A percentile compares a stretch with the other conserved stretches of the same genome.
phyloP scores from a whole-genome alignment of 495 filamentous ascomycete species.

The Lasiosphaeria ovina region DNA sequence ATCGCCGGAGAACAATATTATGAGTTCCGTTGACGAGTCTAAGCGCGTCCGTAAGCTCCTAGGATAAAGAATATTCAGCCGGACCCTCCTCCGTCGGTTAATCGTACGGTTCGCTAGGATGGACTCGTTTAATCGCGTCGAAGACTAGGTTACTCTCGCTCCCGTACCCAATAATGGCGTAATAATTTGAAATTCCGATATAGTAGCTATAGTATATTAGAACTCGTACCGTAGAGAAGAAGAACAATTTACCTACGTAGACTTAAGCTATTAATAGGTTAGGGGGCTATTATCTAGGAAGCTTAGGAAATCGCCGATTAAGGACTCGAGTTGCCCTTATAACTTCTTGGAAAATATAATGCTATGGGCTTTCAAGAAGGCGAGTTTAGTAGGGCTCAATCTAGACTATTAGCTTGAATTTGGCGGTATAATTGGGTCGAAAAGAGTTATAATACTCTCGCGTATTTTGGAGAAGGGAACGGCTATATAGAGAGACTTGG shows the following conservation, averaged over 20 bases:
- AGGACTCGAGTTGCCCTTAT: too few species aligned
- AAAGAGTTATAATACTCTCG: constrained; percentile 67
- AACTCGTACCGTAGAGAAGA: constrained; percentile 44
- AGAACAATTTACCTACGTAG: too few species aligned
- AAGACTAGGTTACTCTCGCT: constrained; percentile 36
- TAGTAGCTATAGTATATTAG: constrained; percentile 60
- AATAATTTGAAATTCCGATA: constrained; percentile 47
- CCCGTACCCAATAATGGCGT: constrained; percentile 42
- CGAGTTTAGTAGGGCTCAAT: constrained; percentile 34
- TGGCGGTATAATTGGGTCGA: constrained; percentile 58
- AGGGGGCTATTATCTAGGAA: too few species aligned
- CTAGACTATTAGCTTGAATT: constrained; percentile 18
- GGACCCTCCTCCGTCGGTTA: constrained; percentile 20
- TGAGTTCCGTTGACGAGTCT: constrained; percentile 33
- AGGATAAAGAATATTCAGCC: constrained; percentile 14
- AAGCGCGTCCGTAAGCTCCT: constrained; percentile 27
- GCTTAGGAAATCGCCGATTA: too few species aligned
- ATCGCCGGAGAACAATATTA: constrained; percentile 55
- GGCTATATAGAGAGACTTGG: constrained; percentile 46
- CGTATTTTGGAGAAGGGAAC: constrained; percentile 58
- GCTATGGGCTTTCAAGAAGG: constrained; percentile 64
- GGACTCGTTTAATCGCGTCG: constrained; percentile 26
- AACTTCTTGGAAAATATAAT: too few species aligned
- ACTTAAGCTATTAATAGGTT: too few species aligned
- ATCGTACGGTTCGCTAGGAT: constrained; percentile 17